Evolutionary conservation across 306 rosid species (phyloP).

Genomic region (Rosa chinensis): DNA sequence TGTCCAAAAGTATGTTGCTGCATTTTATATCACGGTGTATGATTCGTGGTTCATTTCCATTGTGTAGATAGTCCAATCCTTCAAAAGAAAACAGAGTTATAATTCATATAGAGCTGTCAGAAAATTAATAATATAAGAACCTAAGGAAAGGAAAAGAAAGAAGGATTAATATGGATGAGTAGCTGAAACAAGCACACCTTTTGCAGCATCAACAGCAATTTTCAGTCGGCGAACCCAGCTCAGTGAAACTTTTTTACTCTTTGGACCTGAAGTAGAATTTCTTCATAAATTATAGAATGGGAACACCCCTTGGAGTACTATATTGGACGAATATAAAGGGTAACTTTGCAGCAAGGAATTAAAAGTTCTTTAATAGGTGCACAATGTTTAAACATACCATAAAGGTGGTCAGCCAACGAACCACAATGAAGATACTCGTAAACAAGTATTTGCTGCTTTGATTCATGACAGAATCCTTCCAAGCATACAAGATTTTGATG

Average conservation of each 20-base stretch:
- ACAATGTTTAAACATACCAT: slow-evolving; percentile 49
- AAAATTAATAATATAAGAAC: not conserved
- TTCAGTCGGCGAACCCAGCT: slow-evolving; percentile 96
- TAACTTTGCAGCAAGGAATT: not conserved
- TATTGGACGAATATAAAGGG: not conserved
- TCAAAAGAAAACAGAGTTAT: slow-evolving; percentile 18
- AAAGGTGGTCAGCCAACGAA: slow-evolving; percentile 80
- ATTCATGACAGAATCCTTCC: slow-evolving; percentile 90
- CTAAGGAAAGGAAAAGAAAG: not conserved
- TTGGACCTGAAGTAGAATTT: slow-evolving; percentile 47
- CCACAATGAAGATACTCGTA: slow-evolving; percentile 95
- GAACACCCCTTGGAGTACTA: not conserved
- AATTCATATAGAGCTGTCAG: slow-evolving; percentile 1
- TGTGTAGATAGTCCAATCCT: slow-evolving; percentile 95
- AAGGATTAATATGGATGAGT: not conserved
- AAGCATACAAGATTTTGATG: slow-evolving; percentile 88
- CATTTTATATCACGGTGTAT: slow-evolving; percentile 95
- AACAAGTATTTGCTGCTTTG: slow-evolving; percentile 89
- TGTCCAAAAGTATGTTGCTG: slow-evolving; percentile 82
- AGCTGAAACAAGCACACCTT: slow-evolving; percentile 48
- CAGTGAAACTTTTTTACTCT: slow-evolving; percentile 50
- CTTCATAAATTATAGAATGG: not conserved
- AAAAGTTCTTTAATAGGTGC: not conserved
- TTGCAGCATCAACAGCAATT: slow-evolving; percentile 93
- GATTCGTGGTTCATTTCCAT: slow-evolving; percentile 87